These are phyloP conservation scores for Leccinum disarticulatum DNA, from an alignment of 768 basidiomycete genomes.

Conservation along the genomic window DNA sequence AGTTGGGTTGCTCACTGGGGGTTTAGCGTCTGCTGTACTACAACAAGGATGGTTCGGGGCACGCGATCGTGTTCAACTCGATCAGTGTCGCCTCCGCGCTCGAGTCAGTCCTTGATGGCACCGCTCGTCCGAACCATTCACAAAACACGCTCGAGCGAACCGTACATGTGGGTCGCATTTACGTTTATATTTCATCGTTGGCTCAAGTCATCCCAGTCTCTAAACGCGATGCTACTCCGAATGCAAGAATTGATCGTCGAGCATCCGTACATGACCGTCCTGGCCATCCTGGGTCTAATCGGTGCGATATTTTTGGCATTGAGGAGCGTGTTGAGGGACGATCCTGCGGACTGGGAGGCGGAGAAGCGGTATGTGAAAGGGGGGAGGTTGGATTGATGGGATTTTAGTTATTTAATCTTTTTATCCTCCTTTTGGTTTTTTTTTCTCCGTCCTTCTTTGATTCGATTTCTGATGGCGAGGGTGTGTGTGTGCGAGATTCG, in stretches of 20 bases:
- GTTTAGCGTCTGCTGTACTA: constrained; percentile 72
- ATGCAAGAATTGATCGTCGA: constrained; percentile 11
- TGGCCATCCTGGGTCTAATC: constrained; percentile 10
- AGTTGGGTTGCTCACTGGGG: background rate
- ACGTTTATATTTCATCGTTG: background rate
- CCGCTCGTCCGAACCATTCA: constrained; percentile 56
- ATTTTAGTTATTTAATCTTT: background rate
- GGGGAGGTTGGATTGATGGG: constrained; percentile 25
- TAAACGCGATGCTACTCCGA: constrained; percentile 15
- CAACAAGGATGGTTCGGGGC: constrained; percentile 58
- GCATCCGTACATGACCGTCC: constrained; percentile 22
- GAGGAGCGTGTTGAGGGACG: constrained; percentile 16
- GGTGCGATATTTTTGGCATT: constrained; percentile 13
- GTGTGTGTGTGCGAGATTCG: background rate
- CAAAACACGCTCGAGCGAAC: constrained; percentile 69
- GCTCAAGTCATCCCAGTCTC: constrained; percentile 9
- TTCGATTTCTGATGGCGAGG: background rate
- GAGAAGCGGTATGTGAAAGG: constrained; percentile 22
- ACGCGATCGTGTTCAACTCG: constrained; percentile 54
- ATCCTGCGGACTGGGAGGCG: constrained; percentile 9
- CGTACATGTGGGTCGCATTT: constrained; percentile 48
- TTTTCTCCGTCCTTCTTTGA: background rate
- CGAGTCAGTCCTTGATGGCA: constrained; percentile 58
- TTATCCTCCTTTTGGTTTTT: background rate
- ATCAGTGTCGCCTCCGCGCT: constrained; percentile 66